Percentiles rank a stretch among this genome's conserved stretches.
Conservation (phyloP, 768 basidiomycete species). For the Trichaptum fuscoviolaceum region DNA sequence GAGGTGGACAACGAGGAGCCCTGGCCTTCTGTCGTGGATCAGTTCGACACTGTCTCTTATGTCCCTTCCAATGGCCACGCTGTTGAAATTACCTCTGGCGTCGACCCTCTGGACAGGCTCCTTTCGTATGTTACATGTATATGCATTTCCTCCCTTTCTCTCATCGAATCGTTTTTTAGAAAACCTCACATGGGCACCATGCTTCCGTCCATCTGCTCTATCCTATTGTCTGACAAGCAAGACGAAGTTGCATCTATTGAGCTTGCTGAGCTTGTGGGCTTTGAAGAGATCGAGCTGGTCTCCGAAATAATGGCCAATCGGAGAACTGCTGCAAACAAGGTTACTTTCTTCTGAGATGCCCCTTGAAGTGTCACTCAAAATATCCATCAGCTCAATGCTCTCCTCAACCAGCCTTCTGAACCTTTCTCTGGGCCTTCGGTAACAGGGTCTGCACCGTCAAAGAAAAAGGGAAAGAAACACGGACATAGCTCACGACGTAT, state of each 20-base stretch:
- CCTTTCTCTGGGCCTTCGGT: neutral
- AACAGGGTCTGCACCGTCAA: neutral
- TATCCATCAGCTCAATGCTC: neutral
- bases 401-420: neutral
- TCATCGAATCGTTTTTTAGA: neutral
- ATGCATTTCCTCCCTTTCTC: neutral
- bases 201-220: conserved; percentile 8
- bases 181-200: neutral
- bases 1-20: neutral
- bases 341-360: conserved; percentile 22
- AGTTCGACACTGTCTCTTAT: neutral
- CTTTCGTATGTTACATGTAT: neutral
- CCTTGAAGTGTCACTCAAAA: neutral
- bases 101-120: neutral
- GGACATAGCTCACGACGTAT: neutral
- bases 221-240: conserved; percentile 44
- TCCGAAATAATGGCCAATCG: conserved; percentile 65
- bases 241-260: conserved; percentile 76
- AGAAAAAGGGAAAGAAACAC: neutral
- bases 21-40: neutral
- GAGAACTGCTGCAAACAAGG: conserved; percentile 40
- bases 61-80: neutral
- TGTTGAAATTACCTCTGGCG: neutral
- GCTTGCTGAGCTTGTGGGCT: conserved; percentile 76
- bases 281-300: conserved; percentile 76